Evolutionary conservation across 192 early-diverging fungal genomes (phyloP), one percentile per base, ranked within the genome.

Genomic region (Podila verticillata): DNA sequence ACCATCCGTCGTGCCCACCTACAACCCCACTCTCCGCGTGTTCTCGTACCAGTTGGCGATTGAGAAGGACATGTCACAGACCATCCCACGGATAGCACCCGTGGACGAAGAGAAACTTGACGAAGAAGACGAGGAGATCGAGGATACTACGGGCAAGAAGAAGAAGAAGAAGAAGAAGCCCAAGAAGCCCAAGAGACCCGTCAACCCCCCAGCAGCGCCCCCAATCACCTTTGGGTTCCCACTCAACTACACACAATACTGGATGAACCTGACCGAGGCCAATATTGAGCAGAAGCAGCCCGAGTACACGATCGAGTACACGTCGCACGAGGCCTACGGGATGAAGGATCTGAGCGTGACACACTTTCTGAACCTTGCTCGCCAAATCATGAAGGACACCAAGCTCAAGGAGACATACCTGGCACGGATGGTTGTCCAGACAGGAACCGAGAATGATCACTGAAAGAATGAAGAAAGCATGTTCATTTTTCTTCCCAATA

Each of bases 1-100:
- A 12, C 93, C 93, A 3, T 87, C 90, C 51, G 84, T 94, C 0
- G 72, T 94, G 12, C 93, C 93, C 24, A 87, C 83, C 12, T 91
- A 88, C 63, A 74, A 87, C 57, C 93, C 91, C 5, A 77, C 85
- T 0, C 89, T 92, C 62, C 88, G 91, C n/a, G 75, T 92, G 0
- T 87, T 87, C 48, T 72, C 84, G 49, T 92, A 92, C 51, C 80
- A 87, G 31, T 34, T 73, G 24, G 71, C 73, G 20, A 66, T 63
- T 26, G 75, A 79, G 48, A 79, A 72, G 54, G 49, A 28, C 28
- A n/a, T 20, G 20, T 28, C 49, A 20, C 4, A 32, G 24, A 17
- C 57, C 10, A 51, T 61, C 19, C 24, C 47, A 2, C 48, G 24
- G 17, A 10, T 19, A 32, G 31, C 65, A n/a, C n/a, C n/a, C 19